These are phyloP conservation scores for Cladosporium sp. DNA, from an alignment of 2,329 filamentous ascomycete species.

Conservation along the genomic window DNA sequence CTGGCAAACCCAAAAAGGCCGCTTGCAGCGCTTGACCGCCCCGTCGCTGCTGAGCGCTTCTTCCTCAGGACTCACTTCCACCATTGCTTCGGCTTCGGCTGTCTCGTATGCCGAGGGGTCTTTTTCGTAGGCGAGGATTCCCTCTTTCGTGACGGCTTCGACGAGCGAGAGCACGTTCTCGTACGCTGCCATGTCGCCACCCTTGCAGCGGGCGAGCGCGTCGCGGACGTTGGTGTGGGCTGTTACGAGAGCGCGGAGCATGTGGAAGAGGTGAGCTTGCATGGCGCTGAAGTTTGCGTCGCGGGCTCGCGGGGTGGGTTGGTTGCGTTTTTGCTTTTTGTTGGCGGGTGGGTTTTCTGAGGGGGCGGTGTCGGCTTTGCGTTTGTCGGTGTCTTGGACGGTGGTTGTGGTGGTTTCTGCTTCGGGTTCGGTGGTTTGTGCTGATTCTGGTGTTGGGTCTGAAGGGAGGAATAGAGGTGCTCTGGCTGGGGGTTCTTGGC, in stretches of 20 bases:
- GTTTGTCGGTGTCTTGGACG: conserved; percentile 15
- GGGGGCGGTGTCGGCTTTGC: conserved; percentile 26
- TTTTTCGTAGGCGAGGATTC: conserved; percentile 61
- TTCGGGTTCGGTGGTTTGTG: background rate
- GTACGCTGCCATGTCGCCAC: conserved; percentile 69
- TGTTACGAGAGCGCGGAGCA: conserved; percentile 76
- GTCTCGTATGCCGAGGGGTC: conserved; percentile 35
- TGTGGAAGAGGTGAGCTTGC: conserved; percentile 89
- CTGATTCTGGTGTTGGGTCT: conserved; percentile 40
- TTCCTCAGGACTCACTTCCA: conserved; percentile 17
- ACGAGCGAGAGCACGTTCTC: conserved; percentile 72
- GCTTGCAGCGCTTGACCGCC: conserved; percentile 66
- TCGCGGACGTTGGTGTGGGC: conserved; percentile 80
- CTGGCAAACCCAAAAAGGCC: conserved; percentile 88
- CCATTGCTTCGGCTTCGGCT: conserved; percentile 24
- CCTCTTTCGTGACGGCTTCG: conserved; percentile 68
- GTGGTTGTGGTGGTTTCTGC: conserved; percentile 6
- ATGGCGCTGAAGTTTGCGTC: conserved; percentile 67
- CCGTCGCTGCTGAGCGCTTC: conserved; percentile 39
- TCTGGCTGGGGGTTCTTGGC: conserved; percentile 59
- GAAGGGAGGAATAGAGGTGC: conserved; percentile 68
- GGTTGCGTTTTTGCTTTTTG: conserved; percentile 46
- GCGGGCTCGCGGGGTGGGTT: conserved; percentile 21
- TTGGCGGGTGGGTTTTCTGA: conserved; percentile 31
- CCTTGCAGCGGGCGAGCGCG: conserved; percentile 63